Evolutionary conservation across 2,329 filamentous ascomycete genomes (phyloP).

Genomic region (Colletotrichum sp.): DNA sequence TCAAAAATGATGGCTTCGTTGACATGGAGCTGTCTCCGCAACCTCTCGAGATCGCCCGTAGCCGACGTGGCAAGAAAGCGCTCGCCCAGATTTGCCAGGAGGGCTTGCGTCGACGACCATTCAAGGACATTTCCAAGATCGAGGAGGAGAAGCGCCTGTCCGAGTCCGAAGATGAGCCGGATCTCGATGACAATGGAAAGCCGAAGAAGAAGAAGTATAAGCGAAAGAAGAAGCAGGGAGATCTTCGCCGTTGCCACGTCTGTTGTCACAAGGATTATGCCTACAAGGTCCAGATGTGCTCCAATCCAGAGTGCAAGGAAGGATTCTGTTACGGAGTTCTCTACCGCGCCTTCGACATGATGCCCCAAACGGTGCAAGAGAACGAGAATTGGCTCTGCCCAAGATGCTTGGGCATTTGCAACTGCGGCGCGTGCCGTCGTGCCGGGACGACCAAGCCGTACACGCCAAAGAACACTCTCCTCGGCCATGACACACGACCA

Average conservation of each 20-base stretch:
- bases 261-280: conserved; percentile 80
- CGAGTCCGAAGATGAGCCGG: conserved; percentile 51
- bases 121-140: conserved; percentile 78
- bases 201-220: conserved; percentile 66
- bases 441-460: conserved; percentile 74
- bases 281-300: conserved; percentile 87
- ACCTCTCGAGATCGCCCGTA: conserved; percentile 73
- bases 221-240: conserved; percentile 58
- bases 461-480: conserved; percentile 82
- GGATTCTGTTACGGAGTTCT: conserved; percentile 93
- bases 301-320: conserved; percentile 69
- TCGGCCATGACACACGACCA: conserved; percentile 89
- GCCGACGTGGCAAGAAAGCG: conserved; percentile 74
- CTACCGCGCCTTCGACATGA: conserved; percentile 88
- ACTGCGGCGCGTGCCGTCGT: conserved; percentile 80
- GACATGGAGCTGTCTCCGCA: conserved; percentile 71
- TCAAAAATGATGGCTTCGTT: conserved; percentile 72
- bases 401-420: conserved; percentile 84
- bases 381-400: conserved; percentile 87
- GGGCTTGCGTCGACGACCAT: conserved; percentile 80
- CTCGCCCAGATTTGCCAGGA: conserved; percentile 94
- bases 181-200: conserved; percentile 68
- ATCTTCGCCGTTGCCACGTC: conserved; percentile 75
- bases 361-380: conserved; percentile 84
- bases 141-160: conserved; percentile 50